Conservation (phyloP, 2,329 filamentous ascomycete genomes). For the Metarhizium guizhouense region DNA sequence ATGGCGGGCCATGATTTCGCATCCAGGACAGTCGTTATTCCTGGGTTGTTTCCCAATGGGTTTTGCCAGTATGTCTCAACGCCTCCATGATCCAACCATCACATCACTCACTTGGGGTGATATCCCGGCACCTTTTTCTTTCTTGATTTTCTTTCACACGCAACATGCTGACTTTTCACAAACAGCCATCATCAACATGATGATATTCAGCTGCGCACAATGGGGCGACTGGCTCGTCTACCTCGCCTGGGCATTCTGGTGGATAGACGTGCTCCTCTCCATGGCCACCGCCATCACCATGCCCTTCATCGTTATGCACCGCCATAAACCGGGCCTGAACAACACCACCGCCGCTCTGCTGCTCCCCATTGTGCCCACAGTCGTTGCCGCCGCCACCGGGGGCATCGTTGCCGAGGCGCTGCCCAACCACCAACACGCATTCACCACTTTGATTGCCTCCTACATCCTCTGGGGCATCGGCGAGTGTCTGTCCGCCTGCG, state of each 20-base stretch:
- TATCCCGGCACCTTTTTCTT: neutral
- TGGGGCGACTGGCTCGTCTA: conserved; percentile 51
- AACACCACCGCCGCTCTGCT: conserved; percentile 57
- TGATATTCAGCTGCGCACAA: conserved; percentile 50
- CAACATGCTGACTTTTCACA: neutral
- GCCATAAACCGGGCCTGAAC: conserved; percentile 36
- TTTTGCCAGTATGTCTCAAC: conserved; percentile 40
- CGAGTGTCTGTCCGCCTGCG: conserved; percentile 46
- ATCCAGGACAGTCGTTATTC: conserved; percentile 60
- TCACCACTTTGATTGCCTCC: conserved; percentile 53
- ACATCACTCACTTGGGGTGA: neutral
- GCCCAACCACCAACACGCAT: conserved; percentile 41
- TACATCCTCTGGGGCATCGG: conserved; percentile 64
- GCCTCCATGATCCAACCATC: neutral
- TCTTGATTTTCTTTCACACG: neutral
- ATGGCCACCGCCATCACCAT: conserved; percentile 44
- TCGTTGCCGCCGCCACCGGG: conserved; percentile 57
- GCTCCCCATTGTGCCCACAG: conserved; percentile 56
- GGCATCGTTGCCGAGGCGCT: conserved; percentile 55
- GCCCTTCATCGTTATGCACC: conserved; percentile 46
- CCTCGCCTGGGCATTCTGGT: conserved; percentile 50
- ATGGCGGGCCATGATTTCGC: conserved; percentile 55
- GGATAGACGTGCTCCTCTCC: conserved; percentile 44
- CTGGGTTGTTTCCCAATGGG: conserved; percentile 62
- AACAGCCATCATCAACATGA: conserved; percentile 53